Conservation (phyloP, 768 basidiomycete species). For the Candolleomyces efflorescens region DNA sequence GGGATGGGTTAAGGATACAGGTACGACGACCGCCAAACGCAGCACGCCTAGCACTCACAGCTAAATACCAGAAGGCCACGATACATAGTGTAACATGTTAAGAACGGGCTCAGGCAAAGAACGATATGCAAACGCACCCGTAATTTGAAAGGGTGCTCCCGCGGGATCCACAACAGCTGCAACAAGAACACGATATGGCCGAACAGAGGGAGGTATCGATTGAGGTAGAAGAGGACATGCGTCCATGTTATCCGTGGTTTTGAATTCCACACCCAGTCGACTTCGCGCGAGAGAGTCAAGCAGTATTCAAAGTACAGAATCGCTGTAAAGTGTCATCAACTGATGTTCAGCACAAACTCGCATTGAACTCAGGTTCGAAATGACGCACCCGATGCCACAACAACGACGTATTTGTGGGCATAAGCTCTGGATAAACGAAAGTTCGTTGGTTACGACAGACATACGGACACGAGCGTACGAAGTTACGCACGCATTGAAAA, state of each 20-base stretch:
- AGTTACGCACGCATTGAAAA: no score
- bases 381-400: no score
- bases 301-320: conserved; percentile 47
- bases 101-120: not conserved
- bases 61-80: not conserved
- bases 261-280: conserved; percentile 38
- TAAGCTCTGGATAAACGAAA: no score
- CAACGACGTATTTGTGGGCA: no score
- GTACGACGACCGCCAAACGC: not conserved
- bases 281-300: conserved; percentile 40
- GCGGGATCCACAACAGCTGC: conserved; percentile 27
- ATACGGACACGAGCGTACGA: no score
- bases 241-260: conserved; percentile 25
- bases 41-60: not conserved
- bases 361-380: no score
- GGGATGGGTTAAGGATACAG: not conserved
- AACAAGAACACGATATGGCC: conserved; percentile 34
- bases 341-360: not conserved
- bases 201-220: conserved; percentile 37
- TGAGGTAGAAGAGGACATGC: conserved; percentile 38
- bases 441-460: no score
- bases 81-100: not conserved
- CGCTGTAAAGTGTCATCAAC: conserved; percentile 14
- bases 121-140: conserved; percentile 15
- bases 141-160: conserved; percentile 14